Evolutionary conservation across 2,329 filamentous ascomycete genomes (phyloP).

Genomic region (Chalara sp.): DNA sequence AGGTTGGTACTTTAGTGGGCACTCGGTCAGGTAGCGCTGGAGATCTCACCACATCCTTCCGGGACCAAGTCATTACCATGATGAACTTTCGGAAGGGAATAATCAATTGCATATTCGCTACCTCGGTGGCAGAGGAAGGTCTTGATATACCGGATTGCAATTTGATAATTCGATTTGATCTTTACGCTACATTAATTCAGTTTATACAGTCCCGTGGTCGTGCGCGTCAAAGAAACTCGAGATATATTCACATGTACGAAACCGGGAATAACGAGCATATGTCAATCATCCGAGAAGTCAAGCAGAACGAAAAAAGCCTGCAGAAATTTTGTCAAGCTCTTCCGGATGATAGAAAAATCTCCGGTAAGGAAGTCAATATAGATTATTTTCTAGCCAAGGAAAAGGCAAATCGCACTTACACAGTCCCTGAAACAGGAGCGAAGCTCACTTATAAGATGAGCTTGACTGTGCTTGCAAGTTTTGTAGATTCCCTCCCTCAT

Average conservation of each 20-base stretch:
- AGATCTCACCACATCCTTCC: conserved; percentile 55
- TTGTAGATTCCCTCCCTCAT: conserved; percentile 61
- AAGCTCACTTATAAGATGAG: conserved; percentile 73
- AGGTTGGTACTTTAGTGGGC: conserved; percentile 59
- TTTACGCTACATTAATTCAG: conserved; percentile 85
- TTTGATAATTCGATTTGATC: conserved; percentile 69
- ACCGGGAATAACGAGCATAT: conserved; percentile 55
- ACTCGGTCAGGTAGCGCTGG: conserved; percentile 41
- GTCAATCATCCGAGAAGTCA: conserved; percentile 50
- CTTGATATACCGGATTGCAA: conserved; percentile 64
- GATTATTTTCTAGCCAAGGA: conserved; percentile 48
- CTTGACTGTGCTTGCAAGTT: conserved; percentile 64
- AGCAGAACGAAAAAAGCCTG: conserved; percentile 56
- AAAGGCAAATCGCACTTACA: conserved; percentile 35
- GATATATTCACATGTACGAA: conserved; percentile 82
- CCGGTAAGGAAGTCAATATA: conserved; percentile 50
- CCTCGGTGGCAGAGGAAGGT: conserved; percentile 61
- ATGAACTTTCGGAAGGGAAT: conserved; percentile 53
- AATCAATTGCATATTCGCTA: conserved; percentile 59
- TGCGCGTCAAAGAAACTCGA: conserved; percentile 70
- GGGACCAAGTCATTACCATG: conserved; percentile 68
- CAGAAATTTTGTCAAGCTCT: conserved; percentile 69
- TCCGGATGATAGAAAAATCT: conserved; percentile 66
- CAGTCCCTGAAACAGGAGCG: conserved; percentile 62
- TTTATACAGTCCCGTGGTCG: conserved; percentile 91